Evolutionary conservation across 2,329 filamentous ascomycete species (phyloP), one percentile per base, ranked within the genome.

Genomic region (Pezicula neosporulosa): DNA sequence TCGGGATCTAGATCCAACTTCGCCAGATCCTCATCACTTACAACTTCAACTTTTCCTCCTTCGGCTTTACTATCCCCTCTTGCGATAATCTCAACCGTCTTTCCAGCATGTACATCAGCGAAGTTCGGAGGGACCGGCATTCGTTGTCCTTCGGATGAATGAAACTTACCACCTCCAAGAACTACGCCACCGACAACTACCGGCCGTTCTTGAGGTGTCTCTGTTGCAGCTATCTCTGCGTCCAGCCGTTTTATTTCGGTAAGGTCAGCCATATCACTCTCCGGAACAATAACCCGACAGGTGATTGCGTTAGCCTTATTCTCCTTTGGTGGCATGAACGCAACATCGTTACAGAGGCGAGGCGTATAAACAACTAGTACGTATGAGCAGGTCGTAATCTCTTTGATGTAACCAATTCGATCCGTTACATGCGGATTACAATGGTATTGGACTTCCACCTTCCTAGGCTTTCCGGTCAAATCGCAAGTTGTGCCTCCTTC

Each of bases 331-430:
- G 86, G 85, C 49, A 83, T 73, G 64, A 90, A 90, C 2, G 86
- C 86, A n/a, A 86, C 77, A 59, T 90, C 86, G 64, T 84, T 82
- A 68, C 86, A 90, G n/a, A 90, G 77, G 9, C 85, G 78, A 1
- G 85, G 83, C 0, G 86, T 90, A 63, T 89, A 83, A 50, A 90
- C 80, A 8, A 89, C 80, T 84, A 90, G 87, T 39, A 89, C 70
- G 60, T 90, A 90, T 27, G 83, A 80, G 66, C 86, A 90, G 19
- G 84, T 89, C 35, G 78, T 80, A 4, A 85, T 76, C 63, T 90
- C 86, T 62, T 89, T 89, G 67, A 90, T 89, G 73, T 85, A 83
- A 19, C 81, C 82, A 61, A 89, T 89, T 15, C 80, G 78, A 66
- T 89, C 79, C 0, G 76, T 76, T 8, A 77, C 73, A 53, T 84